phyloP scores from a whole-genome alignment of 1,284 basidiomycete species.

The Fomitiporia mediterranea region DNA sequence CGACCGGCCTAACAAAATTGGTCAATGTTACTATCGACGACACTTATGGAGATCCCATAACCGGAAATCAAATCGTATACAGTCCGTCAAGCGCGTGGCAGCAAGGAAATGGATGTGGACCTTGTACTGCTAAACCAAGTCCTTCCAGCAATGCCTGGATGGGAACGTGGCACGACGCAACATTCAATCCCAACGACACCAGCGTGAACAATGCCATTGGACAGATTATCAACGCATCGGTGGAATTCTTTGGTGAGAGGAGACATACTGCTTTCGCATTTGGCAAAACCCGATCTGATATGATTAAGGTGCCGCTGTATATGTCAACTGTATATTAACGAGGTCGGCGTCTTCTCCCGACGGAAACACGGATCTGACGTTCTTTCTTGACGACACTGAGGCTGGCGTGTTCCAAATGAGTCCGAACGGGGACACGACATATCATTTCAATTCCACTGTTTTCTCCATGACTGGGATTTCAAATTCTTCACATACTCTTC shows the following conservation, averaged over 20 bases:
- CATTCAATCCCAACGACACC: conserved; percentile 8
- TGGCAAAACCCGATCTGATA: background rate
- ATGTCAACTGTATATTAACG: conserved; percentile 14
- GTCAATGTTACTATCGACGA: conserved; percentile 19
- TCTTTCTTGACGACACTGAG: conserved; percentile 4
- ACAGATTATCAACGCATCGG: conserved; percentile 11
- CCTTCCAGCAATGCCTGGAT: conserved; percentile 8
- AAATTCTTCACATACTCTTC: conserved; percentile 2
- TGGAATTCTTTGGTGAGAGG: conserved; percentile 11
- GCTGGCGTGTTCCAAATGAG: conserved; percentile 1
- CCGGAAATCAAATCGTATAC: conserved; percentile 11
- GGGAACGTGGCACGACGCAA: conserved; percentile 14
- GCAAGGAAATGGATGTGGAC: conserved; percentile 7
- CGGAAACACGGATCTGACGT: conserved; percentile 18
- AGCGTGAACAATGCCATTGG: conserved; percentile 5
- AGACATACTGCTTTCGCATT: background rate
- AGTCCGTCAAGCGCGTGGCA: conserved; percentile 11
- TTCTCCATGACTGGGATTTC: background rate
- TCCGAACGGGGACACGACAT: conserved; percentile 4
- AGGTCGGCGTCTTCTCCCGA: conserved; percentile 1
- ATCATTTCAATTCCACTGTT: conserved; percentile 5
- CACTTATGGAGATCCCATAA: conserved; percentile 11
- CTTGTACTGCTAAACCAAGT: conserved; percentile 8
- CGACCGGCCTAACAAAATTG: background rate
- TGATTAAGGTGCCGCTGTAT: conserved; percentile 13